A percentile compares a stretch with the other conserved stretches of the same genome.
These are phyloP conservation scores for Schwanniomyces occidentalis DNA, from an alignment of 805 yeast genomes.

Conservation along the genomic window DNA sequence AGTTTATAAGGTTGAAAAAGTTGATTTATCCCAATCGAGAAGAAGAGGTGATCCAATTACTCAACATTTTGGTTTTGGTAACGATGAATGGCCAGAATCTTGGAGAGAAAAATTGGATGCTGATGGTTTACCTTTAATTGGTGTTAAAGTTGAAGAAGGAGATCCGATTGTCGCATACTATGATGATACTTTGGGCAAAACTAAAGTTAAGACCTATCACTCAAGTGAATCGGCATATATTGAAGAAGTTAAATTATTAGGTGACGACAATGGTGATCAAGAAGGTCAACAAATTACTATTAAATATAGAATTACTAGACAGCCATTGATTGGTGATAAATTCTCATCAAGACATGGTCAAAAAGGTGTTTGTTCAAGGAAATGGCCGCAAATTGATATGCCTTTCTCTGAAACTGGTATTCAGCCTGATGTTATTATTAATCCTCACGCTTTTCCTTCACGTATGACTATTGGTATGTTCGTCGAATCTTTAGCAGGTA, in stretches of 20 bases:
- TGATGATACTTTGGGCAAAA: constrained; percentile 88
- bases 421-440: constrained; percentile 95
- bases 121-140: constrained; percentile 92
- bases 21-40: constrained; percentile 75
- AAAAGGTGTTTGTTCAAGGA: constrained; percentile 97
- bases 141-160: constrained; percentile 87
- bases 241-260: constrained; percentile 90
- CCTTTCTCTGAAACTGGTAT: constrained; percentile 96
- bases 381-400: constrained; percentile 97
- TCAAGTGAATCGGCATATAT: constrained; percentile 92
- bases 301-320: constrained; percentile 87
- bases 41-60: constrained; percentile 93
- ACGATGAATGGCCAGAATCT: constrained; percentile 85
- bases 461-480: constrained; percentile 99
- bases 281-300: constrained; percentile 86
- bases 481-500: constrained; percentile 97
- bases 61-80: constrained; percentile 92
- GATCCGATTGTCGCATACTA: constrained; percentile 93
- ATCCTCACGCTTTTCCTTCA: constrained; percentile 99
- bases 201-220: constrained; percentile 90
- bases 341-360: constrained; percentile 98
- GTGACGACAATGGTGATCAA: constrained; percentile 72
- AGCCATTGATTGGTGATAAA: constrained; percentile 96
- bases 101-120: constrained; percentile 88
- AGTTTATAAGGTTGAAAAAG: constrained; percentile 90